Evolutionary conservation across 169 alveolate genomes (phyloP), one percentile per base, ranked within the genome.

Genomic region (Eimeria brunetti): DNA sequence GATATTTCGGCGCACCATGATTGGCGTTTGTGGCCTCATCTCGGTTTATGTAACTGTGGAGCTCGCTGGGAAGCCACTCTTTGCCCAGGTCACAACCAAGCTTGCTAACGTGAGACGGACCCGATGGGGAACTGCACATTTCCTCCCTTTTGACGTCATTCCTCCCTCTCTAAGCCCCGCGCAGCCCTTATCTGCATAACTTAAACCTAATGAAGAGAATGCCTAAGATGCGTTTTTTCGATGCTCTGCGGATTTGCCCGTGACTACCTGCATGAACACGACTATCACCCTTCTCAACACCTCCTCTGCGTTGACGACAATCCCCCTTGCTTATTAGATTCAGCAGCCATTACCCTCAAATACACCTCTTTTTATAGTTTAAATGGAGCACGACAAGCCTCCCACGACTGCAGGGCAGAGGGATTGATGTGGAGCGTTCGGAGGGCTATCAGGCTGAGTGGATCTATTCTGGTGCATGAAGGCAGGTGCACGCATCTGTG

Each of bases 21-120:
- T 89, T 38, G 95, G 89, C n/a, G 81, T 67, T 12, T 60, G 84
- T 20, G 89, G 75, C 69, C 38, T 78, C 9, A 89, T 89, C 49
- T 73, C 84, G 51, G 38, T 80, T 16, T 89, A 89, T 64, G 80
- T 80, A 9, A 80, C 95, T 27, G n/a, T 75, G 67, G 95, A 89
- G 36, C 88, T 89, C 53, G 95, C 85, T n/a, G 88, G 69, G 71
- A 89, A 67, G 36, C 95, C 95, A 22, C 69, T 78, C 18, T 89
- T 75, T 81, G 89, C 95, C 33, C 80, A 76, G 89, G 80, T 76
- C 89, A 75, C 85, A 24, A 78, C 67, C 53, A 51, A 36, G n/a
- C 53, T 73, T 30, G 71, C 67, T 12, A 89, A 89, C 49, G 95
- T 89, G 81, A 73, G 95, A 7, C 64, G 0, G 33, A 75, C 30